Evolutionary conservation across 352 stramenopile species (phyloP).

Genomic region (Globisporangium middletonii): DNA sequence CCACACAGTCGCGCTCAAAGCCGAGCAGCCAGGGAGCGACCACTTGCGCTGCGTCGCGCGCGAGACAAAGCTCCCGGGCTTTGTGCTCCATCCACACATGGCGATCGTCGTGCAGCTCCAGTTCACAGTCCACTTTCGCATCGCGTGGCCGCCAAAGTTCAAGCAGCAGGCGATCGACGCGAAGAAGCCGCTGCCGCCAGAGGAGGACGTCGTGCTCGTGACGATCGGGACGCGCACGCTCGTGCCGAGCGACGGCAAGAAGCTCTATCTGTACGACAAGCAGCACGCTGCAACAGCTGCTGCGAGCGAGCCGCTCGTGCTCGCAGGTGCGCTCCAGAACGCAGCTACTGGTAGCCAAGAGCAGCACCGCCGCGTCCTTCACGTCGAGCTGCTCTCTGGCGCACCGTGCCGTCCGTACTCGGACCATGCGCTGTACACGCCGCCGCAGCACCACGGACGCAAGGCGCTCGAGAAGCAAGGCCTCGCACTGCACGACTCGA

Average conservation of each 20-base stretch:
- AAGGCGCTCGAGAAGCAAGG: slow-evolving; percentile 15
- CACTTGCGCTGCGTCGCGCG: slow-evolving; percentile 44
- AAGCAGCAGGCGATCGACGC: slow-evolving; percentile 57
- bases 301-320: slow-evolving; percentile 14
- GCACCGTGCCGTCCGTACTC: slow-evolving; percentile 64
- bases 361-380: slow-evolving; percentile 30
- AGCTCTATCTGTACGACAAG: slow-evolving; percentile 67
- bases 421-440: slow-evolving; percentile 67
- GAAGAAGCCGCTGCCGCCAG: slow-evolving; percentile 42
- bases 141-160: slow-evolving; percentile 58
- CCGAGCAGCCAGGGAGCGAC: slow-evolving; percentile 60
- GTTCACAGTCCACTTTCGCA: slow-evolving; percentile 80
- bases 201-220: slow-evolving; percentile 74
- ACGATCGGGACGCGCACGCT: slow-evolving; percentile 64
- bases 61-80: slow-evolving; percentile 56
- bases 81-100: slow-evolving; percentile 70
- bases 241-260: slow-evolving; percentile 69
- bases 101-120: slow-evolving; percentile 83
- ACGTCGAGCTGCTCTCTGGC: slow-evolving; percentile 65
- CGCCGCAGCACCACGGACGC: slow-evolving; percentile 23
- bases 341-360: slow-evolving; percentile 4
- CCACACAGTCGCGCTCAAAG: slow-evolving; percentile 64
- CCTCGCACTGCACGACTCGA: slow-evolving; percentile 38
- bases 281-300: slow-evolving; percentile 30
- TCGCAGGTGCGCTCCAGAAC: slow-evolving; percentile 4